A percentile compares a stretch with the other conserved stretches of the same genome.
Conservation (phyloP, 768 basidiomycete species). For the Russula emetica region DNA sequence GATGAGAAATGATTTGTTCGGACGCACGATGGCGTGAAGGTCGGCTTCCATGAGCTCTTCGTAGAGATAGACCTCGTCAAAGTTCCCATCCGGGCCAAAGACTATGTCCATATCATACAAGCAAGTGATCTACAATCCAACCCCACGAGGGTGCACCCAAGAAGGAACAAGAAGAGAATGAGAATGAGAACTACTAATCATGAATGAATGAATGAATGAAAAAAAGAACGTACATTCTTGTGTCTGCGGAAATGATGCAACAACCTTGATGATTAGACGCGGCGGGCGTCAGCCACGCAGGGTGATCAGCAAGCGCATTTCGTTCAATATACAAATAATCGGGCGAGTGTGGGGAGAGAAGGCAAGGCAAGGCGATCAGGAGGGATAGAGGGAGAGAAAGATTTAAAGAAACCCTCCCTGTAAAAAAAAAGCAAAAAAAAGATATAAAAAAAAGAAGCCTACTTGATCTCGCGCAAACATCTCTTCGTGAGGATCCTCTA, state of each 20-base stretch:
- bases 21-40: constrained; percentile 89
- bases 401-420: no score
- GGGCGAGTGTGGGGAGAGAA: background rate
- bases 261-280: constrained; percentile 48
- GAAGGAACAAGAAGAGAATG: background rate
- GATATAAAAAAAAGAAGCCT: constrained; percentile 26
- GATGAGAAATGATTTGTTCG: background rate
- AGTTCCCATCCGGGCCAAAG: constrained; percentile 84
- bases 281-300: constrained; percentile 4
- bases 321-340: background rate
- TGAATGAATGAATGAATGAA: no score
- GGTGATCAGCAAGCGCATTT: background rate
- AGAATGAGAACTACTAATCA: background rate
- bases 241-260: constrained; percentile 98
- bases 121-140: constrained; percentile 71
- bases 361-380: no score
- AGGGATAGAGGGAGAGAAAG: background rate
- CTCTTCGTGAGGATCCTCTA: constrained; percentile 95
- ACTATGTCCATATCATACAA: constrained; percentile 99
- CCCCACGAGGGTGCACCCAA: no score
- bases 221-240: constrained; percentile 71
- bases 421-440: background rate
- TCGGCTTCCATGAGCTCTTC: constrained; percentile 99
- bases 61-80: constrained; percentile 94
- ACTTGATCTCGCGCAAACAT: constrained; percentile 93